Evolutionary conservation across 352 stramenopile genomes (phyloP).

Genomic region (Peronospora destructor): DNA sequence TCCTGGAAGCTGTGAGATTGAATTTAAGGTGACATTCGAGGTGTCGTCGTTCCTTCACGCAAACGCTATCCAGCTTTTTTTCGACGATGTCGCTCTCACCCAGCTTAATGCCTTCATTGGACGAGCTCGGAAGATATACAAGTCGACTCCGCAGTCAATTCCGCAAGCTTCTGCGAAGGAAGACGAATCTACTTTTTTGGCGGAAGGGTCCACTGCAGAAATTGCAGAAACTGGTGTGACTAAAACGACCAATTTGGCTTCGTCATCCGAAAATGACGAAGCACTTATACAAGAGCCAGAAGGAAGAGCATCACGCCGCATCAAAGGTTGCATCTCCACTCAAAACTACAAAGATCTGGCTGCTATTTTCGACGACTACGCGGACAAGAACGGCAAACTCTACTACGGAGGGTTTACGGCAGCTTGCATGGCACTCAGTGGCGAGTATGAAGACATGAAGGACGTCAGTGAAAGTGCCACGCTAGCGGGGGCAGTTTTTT

Average conservation of each 20-base stretch:
- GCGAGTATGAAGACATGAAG: conserved; percentile 55
- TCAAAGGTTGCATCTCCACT: conserved; percentile 46
- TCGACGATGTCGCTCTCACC: conserved; percentile 73
- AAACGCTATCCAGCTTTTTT: conserved; percentile 80
- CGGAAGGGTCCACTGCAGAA: background rate
- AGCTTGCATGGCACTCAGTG: conserved; percentile 50
- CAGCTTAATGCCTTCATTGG: conserved; percentile 80
- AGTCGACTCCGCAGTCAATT: conserved; percentile 15
- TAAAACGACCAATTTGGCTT: background rate
- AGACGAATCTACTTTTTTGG: background rate
- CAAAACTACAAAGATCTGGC: conserved; percentile 50
- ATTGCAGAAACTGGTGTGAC: conserved; percentile 1
- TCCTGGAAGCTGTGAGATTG: conserved; percentile 55
- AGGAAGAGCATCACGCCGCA: conserved; percentile 17
- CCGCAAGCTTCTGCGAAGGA: conserved; percentile 9
- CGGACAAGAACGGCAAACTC: conserved; percentile 45
- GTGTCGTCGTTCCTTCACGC: conserved; percentile 74
- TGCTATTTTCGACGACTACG: conserved; percentile 45
- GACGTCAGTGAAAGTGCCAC: conserved; percentile 53
- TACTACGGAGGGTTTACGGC: conserved; percentile 57
- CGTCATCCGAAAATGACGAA: conserved; percentile 5
- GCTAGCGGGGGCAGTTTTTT: conserved; percentile 67
- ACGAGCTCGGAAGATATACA: conserved; percentile 51
- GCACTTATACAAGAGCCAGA: conserved; percentile 11
- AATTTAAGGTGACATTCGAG: conserved; percentile 80